phyloP scores from a whole-genome alignment of 495 filamentous ascomycete species.

The Rusavskia elegans region DNA sequence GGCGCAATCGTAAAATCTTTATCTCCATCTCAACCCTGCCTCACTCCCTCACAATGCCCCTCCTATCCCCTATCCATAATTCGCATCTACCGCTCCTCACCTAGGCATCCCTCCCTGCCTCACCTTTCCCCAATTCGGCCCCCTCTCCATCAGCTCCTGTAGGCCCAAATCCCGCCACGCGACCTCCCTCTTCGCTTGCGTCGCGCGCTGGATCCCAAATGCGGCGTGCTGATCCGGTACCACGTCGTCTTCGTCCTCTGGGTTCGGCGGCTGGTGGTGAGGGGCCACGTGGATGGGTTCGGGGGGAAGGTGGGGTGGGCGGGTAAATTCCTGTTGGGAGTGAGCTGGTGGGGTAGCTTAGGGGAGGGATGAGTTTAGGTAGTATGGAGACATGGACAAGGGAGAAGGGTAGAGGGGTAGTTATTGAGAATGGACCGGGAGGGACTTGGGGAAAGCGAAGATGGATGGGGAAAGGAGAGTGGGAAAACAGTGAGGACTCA shows the following conservation, averaged over 20 bases:
- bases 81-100: background rate
- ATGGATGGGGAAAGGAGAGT: slow-evolving; percentile 7
- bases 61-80: background rate
- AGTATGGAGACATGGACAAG: no score
- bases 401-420: no score
- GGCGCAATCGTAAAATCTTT: no score
- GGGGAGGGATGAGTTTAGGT: slow-evolving; percentile 11
- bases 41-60: no score
- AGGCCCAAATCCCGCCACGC: slow-evolving; percentile 82
- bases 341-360: slow-evolving; percentile 4
- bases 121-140: slow-evolving; percentile 4
- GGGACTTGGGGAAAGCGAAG: slow-evolving; percentile 5
- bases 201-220: slow-evolving; percentile 85
- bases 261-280: slow-evolving; percentile 83
- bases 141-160: slow-evolving; percentile 21
- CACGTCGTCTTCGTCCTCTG: slow-evolving; percentile 95
- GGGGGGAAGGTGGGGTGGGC: slow-evolving; percentile 31
- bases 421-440: no score
- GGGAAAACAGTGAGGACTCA: slow-evolving; percentile 22
- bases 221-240: slow-evolving; percentile 96
- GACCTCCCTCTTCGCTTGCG: slow-evolving; percentile 42
- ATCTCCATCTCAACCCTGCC: no score
- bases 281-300: slow-evolving; percentile 77
- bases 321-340: slow-evolving; percentile 11
- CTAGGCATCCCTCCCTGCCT: background rate